Base-by-base conservation (phyloP, 2,329 filamentous ascomycete genomes). In the Ophiocordyceps australis region DNA sequence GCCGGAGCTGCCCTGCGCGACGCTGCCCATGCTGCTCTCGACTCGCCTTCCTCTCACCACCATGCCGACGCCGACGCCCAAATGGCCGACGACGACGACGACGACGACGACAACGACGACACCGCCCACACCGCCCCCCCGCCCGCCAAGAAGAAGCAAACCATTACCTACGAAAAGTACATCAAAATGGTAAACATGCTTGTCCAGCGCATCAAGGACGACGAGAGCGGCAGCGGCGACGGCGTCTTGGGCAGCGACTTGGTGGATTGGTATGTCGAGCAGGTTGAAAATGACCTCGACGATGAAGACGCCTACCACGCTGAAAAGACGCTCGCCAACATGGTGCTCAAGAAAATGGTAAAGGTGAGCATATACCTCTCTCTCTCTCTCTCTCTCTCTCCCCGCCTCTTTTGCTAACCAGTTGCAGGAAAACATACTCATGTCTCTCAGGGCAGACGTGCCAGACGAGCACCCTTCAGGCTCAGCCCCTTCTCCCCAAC, bases 91-190 rank as follows among this genome's bases (percentile, higher is more conserved):
- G 44, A 50, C 19, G 46, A 53, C 28, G 49, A 28, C 9, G n/a
- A n/a, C n/a, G n/a, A n/a, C n/a, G n/a, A n/a, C n/a, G n/a, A n/a
- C 2, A 50, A 46, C 9, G 44, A 50, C 19, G 46, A 53, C 28
- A 49, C 28, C 9, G 28, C 32, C 13, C 32, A 51, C 50, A 14
- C 48, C 41, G 23, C 53, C 42, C 14, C 55, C 51, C n/a, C n/a
- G n/a, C 28, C 52, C 49, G 14, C 32, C 19, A 56, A 59, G 25
- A 58, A 62, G 38, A 83, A 77, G 54, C 89, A 80, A 28, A 89
- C 83, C 41, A 86, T 98, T 44, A 91, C 83, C 4, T 91, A 91
- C 42, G 86, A 95, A 42, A 89, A 92, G 51, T 98, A 92, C 52
- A 79, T 86, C 46, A 65, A 69, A 42, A 93, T 95, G 49, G 69